Evolutionary conservation across 164 flowering plant species (phyloP).

Genomic region (Tetrastigma voinierianum): DNA sequence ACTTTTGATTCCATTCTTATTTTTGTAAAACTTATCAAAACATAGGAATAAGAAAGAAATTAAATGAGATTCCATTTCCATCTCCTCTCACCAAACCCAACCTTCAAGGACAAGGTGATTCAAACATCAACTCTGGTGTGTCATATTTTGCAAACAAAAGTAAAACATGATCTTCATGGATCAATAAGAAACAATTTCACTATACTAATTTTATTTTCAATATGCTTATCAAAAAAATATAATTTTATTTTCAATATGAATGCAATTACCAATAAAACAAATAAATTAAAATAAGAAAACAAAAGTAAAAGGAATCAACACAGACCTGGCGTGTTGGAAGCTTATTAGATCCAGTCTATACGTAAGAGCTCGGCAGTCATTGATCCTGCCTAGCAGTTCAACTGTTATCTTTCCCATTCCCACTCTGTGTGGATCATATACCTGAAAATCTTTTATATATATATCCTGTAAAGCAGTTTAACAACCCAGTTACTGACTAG

Average conservation of each 20-base stretch:
- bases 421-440: constrained; percentile 71
- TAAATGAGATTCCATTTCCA: too few relatives aligned
- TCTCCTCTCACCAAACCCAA: too few relatives aligned
- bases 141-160: background rate
- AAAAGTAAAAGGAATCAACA: background rate
- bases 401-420: constrained; percentile 82
- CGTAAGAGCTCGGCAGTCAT: constrained; percentile 67
- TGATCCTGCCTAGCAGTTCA: constrained; percentile 74
- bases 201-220: too few relatives aligned
- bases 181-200: background rate
- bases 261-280: too few relatives aligned
- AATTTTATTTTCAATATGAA: too few relatives aligned
- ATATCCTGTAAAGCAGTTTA: constrained; percentile 51
- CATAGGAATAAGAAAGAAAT: too few relatives aligned
- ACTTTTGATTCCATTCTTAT: too few relatives aligned
- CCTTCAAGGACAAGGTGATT: background rate
- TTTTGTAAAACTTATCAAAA: too few relatives aligned
- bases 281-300: too few relatives aligned
- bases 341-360: constrained; percentile 62
- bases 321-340: constrained; percentile 87
- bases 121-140: background rate
- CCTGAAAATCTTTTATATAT: constrained; percentile 69
- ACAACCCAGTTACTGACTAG: background rate
- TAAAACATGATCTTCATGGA: background rate
- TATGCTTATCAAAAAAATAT: too few relatives aligned